Evolutionary conservation across 306 rosid species (phyloP).

Genomic region (Vigna hirtella): DNA sequence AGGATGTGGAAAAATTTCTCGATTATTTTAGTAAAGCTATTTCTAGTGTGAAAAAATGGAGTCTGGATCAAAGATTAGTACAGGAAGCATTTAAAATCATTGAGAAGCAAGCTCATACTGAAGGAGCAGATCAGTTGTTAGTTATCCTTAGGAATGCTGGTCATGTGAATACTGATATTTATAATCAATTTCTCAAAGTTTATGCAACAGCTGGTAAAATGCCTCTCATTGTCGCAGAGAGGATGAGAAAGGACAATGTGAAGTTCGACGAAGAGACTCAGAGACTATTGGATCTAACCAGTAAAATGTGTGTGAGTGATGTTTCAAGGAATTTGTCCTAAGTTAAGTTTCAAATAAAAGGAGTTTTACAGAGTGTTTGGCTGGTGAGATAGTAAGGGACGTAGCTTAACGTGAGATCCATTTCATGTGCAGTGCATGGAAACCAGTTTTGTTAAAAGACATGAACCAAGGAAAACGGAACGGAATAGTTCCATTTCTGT

Average conservation of each 20-base stretch:
- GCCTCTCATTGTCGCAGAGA: slow-evolving; percentile 80
- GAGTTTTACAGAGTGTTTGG: slow-evolving; percentile 9
- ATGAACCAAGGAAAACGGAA: not conserved
- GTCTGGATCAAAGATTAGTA: slow-evolving; percentile 58
- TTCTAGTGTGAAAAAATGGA: slow-evolving; percentile 78
- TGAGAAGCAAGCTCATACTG: slow-evolving; percentile 63
- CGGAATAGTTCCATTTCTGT: not conserved
- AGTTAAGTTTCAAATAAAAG: slow-evolving; percentile 21
- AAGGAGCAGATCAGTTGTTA: slow-evolving; percentile 77
- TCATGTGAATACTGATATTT: slow-evolving; percentile 70
- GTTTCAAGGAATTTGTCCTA: slow-evolving; percentile 54
- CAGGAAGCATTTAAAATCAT: slow-evolving; percentile 63
- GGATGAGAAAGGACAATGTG: slow-evolving; percentile 83
- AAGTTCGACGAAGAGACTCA: slow-evolving; percentile 74
- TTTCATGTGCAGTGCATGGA: not conserved
- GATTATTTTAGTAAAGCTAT: slow-evolving; percentile 67
- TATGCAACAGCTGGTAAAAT: slow-evolving; percentile 82
- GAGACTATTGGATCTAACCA: slow-evolving; percentile 64
- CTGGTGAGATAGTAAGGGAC: not conserved
- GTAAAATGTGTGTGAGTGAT: slow-evolving; percentile 77
- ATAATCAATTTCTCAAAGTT: slow-evolving; percentile 66
- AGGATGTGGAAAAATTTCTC: slow-evolving; percentile 60
- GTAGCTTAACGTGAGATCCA: not conserved
- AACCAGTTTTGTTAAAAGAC: not conserved
- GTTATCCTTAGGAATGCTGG: slow-evolving; percentile 64